These are phyloP conservation scores for Cytospora piceae DNA, from an alignment of 2,329 filamentous ascomycete species.

Conservation along the genomic window DNA sequence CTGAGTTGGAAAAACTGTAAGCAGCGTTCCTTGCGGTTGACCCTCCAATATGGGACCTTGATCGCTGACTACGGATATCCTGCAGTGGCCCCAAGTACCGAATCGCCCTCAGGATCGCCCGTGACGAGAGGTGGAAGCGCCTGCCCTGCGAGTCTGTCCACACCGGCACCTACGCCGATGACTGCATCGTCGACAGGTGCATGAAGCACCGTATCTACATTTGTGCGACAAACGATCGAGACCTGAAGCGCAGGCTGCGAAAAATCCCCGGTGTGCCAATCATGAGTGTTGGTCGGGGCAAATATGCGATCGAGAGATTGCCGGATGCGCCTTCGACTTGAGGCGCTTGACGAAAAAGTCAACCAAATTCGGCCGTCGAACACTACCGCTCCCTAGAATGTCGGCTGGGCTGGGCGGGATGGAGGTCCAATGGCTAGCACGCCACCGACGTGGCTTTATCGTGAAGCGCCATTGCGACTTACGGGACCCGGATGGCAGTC, in stretches of 20 bases:
- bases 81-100: slow-evolving; percentile 77
- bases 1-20: slow-evolving; percentile 43
- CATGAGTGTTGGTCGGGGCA: slow-evolving; percentile 82
- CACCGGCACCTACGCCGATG: slow-evolving; percentile 80
- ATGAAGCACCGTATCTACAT: slow-evolving; percentile 78
- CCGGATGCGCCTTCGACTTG: slow-evolving; percentile 77
- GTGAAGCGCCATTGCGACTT: not conserved
- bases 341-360: slow-evolving; percentile 16
- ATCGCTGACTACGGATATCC: not conserved
- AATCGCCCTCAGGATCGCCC: slow-evolving; percentile 80
- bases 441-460: not conserved
- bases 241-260: slow-evolving; percentile 79
- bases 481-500: not conserved
- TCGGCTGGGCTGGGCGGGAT: not conserved
- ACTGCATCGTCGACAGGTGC: slow-evolving; percentile 68
- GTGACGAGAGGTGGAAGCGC: slow-evolving; percentile 87
- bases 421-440: not conserved
- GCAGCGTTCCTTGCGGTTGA: not conserved
- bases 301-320: slow-evolving; percentile 92
- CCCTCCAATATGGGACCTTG: not conserved
- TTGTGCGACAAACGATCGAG: slow-evolving; percentile 75
- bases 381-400: not conserved
- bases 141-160: slow-evolving; percentile 76
- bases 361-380: not conserved
- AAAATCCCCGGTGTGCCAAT: slow-evolving; percentile 72